Evolutionary conservation across 805 yeast genomes (phyloP), one percentile per base, ranked within the genome.

Genomic region (Candida michaelii): DNA sequence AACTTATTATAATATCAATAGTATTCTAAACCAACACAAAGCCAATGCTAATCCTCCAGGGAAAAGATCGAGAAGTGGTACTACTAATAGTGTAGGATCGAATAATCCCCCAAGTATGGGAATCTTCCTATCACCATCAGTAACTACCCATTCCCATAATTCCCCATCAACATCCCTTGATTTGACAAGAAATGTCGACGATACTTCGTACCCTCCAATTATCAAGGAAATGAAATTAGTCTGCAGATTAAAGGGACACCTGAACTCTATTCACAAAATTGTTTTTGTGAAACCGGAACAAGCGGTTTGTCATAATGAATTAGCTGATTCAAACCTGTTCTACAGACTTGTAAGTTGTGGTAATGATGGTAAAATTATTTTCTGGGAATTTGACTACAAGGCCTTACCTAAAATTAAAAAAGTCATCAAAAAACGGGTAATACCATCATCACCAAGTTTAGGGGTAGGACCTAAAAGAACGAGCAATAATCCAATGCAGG

Each of bases 361-460:
- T 1, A 52, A 49, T 42, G 75, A 70, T 46, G 73, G 71, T 1
- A 63, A 65, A 40, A 55, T 67, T 5, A 56, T 67, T n/a, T 45
- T 68, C 12, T 70, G 75, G 75, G 75, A 70, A 41, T 68, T 70
- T 52, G 73, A 70, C 45, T 63, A 63, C 45, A 66, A 65, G 43
- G 71, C 73, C 3, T 54, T 70, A 18, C 69, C 72, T 4, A 61
- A 63, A 39, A 55, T 66, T 5, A 68, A 67, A 37, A 53, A 51
- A 34, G 30, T 27, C 3, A 5, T 18, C 3, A 18, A 24, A 25
- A 35, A 43, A 24, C 19, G 36, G 33, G 34, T 27, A 3, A 13
- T 16, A 10, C 18, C 36, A 9, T 24, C 30, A 8, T 15, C 39
- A 8, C 34, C 45, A 3, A 15, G 6, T 11, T 7, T 18, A 23